These are phyloP conservation scores for Castanea mollissima DNA, from an alignment of 306 rosid genomes.

Conservation along the genomic window DNA sequence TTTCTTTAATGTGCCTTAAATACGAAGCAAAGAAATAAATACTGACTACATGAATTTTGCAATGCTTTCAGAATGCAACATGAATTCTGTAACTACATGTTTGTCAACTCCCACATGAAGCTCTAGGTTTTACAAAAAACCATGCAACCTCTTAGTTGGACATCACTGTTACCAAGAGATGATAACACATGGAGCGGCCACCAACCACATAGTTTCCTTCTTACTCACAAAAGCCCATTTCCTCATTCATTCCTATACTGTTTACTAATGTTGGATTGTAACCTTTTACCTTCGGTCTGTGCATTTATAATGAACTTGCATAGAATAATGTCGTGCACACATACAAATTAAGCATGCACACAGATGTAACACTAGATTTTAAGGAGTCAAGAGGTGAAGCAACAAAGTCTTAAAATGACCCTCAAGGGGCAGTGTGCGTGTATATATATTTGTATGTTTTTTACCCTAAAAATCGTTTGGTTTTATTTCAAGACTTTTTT, in stretches of 20 bases:
- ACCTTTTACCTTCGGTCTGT: neutral
- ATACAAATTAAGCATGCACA: too few relatives aligned
- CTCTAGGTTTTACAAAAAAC: conserved; percentile 47
- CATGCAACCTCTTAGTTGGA: conserved; percentile 40
- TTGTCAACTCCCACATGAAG: conserved; percentile 35
- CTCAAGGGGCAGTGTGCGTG: too few relatives aligned
- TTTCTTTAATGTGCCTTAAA: conserved; percentile 13
- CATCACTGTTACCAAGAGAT: conserved; percentile 37
- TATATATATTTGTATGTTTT: too few relatives aligned
- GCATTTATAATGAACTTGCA: too few relatives aligned
- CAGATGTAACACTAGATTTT: too few relatives aligned
- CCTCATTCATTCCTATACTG: conserved; percentile 23
- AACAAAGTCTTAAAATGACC: too few relatives aligned
- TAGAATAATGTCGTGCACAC: too few relatives aligned
- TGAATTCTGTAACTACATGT: conserved; percentile 35
- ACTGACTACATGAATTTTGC: conserved; percentile 30
- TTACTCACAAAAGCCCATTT: conserved; percentile 51
- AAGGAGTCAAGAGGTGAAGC: too few relatives aligned
- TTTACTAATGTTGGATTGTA: neutral
- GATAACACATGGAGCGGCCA: conserved; percentile 63
- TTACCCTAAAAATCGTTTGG: too few relatives aligned
- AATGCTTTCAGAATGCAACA: conserved; percentile 34
- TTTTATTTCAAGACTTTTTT: too few relatives aligned
- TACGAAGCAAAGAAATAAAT: conserved; percentile 35
- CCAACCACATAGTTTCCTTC: conserved; percentile 34